Evolutionary conservation across 2,329 filamentous ascomycete genomes (phyloP).

Genomic region (Cryphonectria parasitica): DNA sequence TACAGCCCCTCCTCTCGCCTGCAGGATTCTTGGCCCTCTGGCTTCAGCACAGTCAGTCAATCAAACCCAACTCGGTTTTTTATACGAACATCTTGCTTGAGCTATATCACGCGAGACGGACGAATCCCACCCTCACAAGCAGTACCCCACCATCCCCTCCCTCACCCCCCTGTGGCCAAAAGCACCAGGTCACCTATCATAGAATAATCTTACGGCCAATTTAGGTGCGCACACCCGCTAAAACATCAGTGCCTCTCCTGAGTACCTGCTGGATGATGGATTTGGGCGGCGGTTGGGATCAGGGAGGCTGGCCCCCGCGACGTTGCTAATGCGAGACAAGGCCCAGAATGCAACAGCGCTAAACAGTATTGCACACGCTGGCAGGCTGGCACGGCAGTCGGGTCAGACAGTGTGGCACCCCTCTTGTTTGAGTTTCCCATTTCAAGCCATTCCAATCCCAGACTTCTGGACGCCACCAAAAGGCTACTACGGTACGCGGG

Average conservation of each 20-base stretch:
- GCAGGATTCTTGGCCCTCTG: conserved; percentile 9
- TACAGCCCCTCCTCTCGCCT: conserved; percentile 10
- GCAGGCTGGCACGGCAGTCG: conserved; percentile 3
- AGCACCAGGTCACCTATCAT: neutral
- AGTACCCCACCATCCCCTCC: neutral
- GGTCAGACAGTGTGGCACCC: conserved; percentile 24
- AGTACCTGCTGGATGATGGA: neutral
- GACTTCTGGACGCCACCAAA: conserved; percentile 19
- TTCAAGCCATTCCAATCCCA: conserved; percentile 6
- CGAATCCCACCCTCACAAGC: conserved; percentile 1
- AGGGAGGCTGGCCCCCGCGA: neutral
- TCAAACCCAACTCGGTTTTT: neutral
- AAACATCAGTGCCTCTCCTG: neutral
- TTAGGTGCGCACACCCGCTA: conserved; percentile 2
- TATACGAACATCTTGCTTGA: conserved; percentile 3
- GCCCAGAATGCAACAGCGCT: neutral
- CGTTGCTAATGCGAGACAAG: neutral
- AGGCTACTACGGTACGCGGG: neutral
- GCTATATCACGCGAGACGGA: conserved; percentile 7
- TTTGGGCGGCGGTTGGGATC: neutral
- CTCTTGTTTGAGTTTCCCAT: conserved; percentile 20
- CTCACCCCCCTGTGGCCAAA: neutral
- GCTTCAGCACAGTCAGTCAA: neutral
- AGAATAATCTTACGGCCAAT: neutral
- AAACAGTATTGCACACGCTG: neutral